Percentiles rank a stretch among this genome's conserved stretches.
Conservation (phyloP, 805 yeast species). For the Candida odintsovae region DNA sequence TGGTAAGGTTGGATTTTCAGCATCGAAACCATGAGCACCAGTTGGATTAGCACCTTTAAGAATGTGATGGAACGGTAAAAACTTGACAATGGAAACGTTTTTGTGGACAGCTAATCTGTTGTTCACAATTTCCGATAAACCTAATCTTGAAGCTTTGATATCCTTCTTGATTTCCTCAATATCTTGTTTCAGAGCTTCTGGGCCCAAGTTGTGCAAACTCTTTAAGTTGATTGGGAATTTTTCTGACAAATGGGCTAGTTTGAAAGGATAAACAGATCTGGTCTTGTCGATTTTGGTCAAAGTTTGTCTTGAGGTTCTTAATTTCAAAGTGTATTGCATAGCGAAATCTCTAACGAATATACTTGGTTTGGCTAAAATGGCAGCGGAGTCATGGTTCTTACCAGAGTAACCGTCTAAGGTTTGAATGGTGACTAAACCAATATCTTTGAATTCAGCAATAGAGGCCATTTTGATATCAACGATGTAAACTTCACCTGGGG, state of each 20-base stretch:
- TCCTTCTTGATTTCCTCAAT: conserved; percentile 45
- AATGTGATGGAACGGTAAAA: conserved; percentile 63
- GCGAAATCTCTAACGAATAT: conserved; percentile 83
- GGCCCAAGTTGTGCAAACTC: conserved; percentile 25
- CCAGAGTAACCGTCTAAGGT: conserved; percentile 61
- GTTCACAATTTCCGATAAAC: conserved; percentile 73
- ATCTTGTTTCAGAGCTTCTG: conserved; percentile 26
- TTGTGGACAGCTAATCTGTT: conserved; percentile 71
- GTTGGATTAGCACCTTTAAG: conserved; percentile 60
- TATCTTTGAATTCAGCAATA: conserved; percentile 42
- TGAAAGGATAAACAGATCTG: conserved; percentile 88
- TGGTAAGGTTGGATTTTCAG: conserved; percentile 58
- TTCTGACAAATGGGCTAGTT: conserved; percentile 64
- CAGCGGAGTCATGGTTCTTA: conserved; percentile 46
- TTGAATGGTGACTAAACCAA: conserved; percentile 66
- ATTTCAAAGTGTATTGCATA: conserved; percentile 68
- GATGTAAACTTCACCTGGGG: conserved; percentile 80
- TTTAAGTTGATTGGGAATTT: conserved; percentile 51
- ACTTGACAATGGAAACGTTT: conserved; percentile 68
- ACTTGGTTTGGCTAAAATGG: conserved; percentile 58
- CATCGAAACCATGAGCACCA: conserved; percentile 63
- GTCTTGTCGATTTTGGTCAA: conserved; percentile 65
- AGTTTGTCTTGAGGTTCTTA: conserved; percentile 67
- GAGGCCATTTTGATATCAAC: conserved; percentile 82
- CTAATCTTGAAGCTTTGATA: conserved; percentile 60